Evolutionary conservation across 495 filamentous ascomycete genomes (phyloP).

Genomic region (Xylona heveae): DNA sequence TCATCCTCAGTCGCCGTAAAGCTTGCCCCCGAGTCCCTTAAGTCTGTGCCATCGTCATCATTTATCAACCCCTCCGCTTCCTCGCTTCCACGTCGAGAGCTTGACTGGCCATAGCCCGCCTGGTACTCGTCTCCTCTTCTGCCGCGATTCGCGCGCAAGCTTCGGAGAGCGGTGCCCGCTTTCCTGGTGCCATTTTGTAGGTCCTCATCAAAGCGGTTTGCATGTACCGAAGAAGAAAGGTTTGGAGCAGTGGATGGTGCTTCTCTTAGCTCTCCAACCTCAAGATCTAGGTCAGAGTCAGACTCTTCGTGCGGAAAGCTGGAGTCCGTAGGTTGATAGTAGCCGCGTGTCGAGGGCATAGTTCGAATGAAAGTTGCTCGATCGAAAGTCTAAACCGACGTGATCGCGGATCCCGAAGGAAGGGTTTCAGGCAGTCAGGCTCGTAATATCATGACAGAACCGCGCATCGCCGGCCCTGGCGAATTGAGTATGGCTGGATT

Average conservation of each 20-base stretch:
- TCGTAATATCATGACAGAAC: too few species aligned
- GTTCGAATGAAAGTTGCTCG: too few species aligned
- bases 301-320: constrained; percentile 30
- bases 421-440: too few species aligned
- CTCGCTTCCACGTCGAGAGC: constrained; percentile 23
- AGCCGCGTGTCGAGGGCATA: constrained; percentile 5
- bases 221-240: too few species aligned
- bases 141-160: constrained; percentile 18
- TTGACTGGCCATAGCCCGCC: constrained; percentile 35
- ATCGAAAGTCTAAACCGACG: too few species aligned
- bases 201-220: too few species aligned
- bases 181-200: background rate
- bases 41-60: constrained; percentile 21
- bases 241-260: constrained; percentile 4
- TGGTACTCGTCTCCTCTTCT: constrained; percentile 18
- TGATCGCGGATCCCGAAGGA: too few species aligned
- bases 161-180: constrained; percentile 9
- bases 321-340: constrained; percentile 25
- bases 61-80: constrained; percentile 31
- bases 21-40: constrained; percentile 29
- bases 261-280: constrained; percentile 41
- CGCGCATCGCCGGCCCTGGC: too few species aligned
- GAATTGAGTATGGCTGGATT: too few species aligned
- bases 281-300: constrained; percentile 41
- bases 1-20: constrained; percentile 33